Percentiles rank a stretch among this genome's conserved stretches.
phyloP scores from a whole-genome alignment of 2,329 filamentous ascomycete genomes.

The Shiraia sp. region DNA sequence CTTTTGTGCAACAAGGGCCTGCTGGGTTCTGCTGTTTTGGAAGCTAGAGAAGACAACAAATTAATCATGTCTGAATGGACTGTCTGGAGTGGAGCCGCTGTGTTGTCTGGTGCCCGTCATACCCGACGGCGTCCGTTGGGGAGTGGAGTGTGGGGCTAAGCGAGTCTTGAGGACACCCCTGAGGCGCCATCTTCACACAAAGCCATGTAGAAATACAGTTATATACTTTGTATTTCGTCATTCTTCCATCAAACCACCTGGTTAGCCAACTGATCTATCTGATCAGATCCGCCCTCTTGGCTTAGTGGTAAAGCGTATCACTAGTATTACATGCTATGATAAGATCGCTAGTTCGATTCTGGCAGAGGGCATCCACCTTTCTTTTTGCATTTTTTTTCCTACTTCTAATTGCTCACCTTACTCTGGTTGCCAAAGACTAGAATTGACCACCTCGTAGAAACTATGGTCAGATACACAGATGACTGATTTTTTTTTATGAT shows the following conservation, averaged over 20 bases:
- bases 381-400: conserved; percentile 7
- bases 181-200: not conserved
- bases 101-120: no score
- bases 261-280: conserved; percentile 9
- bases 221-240: not conserved
- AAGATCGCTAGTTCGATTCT: conserved; percentile 38
- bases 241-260: conserved; percentile 1
- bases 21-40: no score
- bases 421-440: no score
- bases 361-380: conserved; percentile 17
- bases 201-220: not conserved
- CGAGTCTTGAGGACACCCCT: not conserved
- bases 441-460: no score
- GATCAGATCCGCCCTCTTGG: conserved; percentile 25
- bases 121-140: no score
- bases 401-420: no score
- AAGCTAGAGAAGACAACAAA: no score
- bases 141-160: not conserved
- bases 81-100: no score
- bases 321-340: conserved; percentile 31
- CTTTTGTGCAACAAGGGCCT: no score
- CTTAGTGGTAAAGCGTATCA: conserved; percentile 39
- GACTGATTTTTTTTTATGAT: no score
- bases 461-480: no score
- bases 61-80: no score